A percentile compares a stretch with the other conserved stretches of the same genome.
Conservation (phyloP, 1,139 yeast genomes). For the Lodderomyces parapsilosis region DNA sequence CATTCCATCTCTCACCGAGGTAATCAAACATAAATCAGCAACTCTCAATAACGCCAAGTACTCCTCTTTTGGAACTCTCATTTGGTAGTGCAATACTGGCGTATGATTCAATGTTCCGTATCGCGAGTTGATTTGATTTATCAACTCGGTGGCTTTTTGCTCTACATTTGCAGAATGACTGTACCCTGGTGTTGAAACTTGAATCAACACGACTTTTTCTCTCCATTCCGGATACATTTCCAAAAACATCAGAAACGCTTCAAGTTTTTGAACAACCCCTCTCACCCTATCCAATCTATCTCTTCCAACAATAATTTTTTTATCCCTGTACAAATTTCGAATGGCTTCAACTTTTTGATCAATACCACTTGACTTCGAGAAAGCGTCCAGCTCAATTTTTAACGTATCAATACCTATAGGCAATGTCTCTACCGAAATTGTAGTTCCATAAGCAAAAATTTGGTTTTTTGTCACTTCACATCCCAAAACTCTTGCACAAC, state of each 20-base stretch:
- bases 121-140: constrained; percentile 75
- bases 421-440: constrained; percentile 67
- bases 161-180: constrained; percentile 62
- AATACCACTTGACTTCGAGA: constrained; percentile 25
- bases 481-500: constrained; percentile 82
- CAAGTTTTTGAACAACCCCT: constrained; percentile 78
- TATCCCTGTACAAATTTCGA: constrained; percentile 65
- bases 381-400: constrained; percentile 60
- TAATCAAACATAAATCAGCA: constrained; percentile 86
- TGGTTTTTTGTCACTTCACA: constrained; percentile 57
- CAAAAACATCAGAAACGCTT: constrained; percentile 79
- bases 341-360: constrained; percentile 49
- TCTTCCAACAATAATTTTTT: constrained; percentile 79
- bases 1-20: constrained; percentile 94
- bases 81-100: constrained; percentile 89
- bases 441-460: constrained; percentile 75
- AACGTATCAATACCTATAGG: constrained; percentile 86
- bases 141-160: constrained; percentile 74
- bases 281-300: constrained; percentile 78
- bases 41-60: constrained; percentile 83
- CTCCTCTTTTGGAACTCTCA: constrained; percentile 85
- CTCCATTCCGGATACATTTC: constrained; percentile 92
- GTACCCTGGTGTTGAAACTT: constrained; percentile 82
- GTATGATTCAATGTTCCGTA: constrained; percentile 78
- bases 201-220: constrained; percentile 83